Conservation (phyloP, 345 rosid species). For the Physaria fendleri region DNA sequence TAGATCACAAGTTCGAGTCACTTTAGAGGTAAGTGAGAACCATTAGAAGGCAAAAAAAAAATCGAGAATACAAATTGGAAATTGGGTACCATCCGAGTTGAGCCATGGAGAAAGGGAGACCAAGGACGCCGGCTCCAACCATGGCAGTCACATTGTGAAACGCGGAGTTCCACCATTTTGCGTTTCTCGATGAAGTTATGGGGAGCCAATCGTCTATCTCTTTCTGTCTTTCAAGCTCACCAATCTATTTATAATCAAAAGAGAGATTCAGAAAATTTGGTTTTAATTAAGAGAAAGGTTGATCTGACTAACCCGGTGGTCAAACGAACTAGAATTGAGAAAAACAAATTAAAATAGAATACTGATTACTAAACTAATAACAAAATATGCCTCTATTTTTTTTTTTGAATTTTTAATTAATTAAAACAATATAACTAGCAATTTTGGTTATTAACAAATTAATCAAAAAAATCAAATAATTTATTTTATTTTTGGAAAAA, state of each 20-base stretch:
- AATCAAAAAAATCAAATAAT: too few species aligned
- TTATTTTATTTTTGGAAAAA: too few species aligned
- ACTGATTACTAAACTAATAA: too few species aligned
- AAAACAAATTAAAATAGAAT: too few species aligned
- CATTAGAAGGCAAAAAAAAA: too few species aligned
- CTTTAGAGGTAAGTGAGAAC: too few species aligned
- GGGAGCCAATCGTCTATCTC: constrained; percentile 76
- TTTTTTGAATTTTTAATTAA: too few species aligned
- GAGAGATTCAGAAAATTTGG: not conserved
- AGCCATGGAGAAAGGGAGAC: constrained; percentile 76
- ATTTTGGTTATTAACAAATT: too few species aligned
- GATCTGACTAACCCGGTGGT: constrained; percentile 21
- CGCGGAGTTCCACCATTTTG: constrained; percentile 89
- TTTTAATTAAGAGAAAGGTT: not conserved
- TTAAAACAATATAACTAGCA: too few species aligned
- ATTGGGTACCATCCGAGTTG: constrained; percentile 66
- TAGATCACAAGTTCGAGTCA: too few species aligned
- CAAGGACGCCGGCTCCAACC: constrained; percentile 89
- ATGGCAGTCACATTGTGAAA: constrained; percentile 92
- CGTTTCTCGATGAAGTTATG: constrained; percentile 61
- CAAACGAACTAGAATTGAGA: too few species aligned
- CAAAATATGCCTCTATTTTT: too few species aligned
- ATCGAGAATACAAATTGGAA: not conserved
- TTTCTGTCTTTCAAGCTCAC: constrained; percentile 39
- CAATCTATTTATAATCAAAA: not conserved